A percentile compares a stretch with the other conserved stretches of the same genome.
Conservation (phyloP, 2,329 filamentous ascomycete species). For the Calonectria hawksworthii region DNA sequence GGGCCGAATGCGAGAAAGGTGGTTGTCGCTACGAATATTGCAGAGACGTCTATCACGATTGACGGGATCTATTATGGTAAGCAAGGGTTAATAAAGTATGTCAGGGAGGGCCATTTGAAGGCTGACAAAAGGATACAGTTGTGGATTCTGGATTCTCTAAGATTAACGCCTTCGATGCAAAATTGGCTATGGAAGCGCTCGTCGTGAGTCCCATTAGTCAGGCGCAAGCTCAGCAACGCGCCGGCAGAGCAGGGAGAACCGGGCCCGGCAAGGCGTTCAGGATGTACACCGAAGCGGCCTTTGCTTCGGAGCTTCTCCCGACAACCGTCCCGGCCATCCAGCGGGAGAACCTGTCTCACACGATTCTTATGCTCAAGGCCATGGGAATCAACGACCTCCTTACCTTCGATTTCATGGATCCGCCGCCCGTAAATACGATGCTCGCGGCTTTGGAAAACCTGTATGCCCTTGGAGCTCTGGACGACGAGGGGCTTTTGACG, state of each 20-base stretch:
- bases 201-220: conserved; percentile 97
- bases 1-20: conserved; percentile 89
- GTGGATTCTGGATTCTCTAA: conserved; percentile 98
- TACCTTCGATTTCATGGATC: conserved; percentile 99
- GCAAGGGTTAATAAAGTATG: not conserved
- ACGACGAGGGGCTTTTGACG: conserved; percentile 95
- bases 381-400: conserved; percentile 99
- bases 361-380: conserved; percentile 97
- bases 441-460: conserved; percentile 95
- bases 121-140: conserved; percentile 83
- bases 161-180: conserved; percentile 96
- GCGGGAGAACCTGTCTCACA: conserved; percentile 90
- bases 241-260: conserved; percentile 92
- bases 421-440: conserved; percentile 97
- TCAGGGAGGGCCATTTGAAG: not conserved
- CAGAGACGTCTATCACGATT: conserved; percentile 97
- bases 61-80: conserved; percentile 64
- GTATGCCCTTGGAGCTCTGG: conserved; percentile 90
- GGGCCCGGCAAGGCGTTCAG: conserved; percentile 96
- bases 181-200: conserved; percentile 93
- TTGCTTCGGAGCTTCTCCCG: conserved; percentile 96
- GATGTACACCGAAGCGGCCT: conserved; percentile 94
- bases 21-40: conserved; percentile 98
- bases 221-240: conserved; percentile 94
- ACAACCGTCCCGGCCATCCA: conserved; percentile 98